These are phyloP conservation scores for Trichoderma sp. DNA, from an alignment of 2,329 filamentous ascomycete species.

Conservation along the genomic window DNA sequence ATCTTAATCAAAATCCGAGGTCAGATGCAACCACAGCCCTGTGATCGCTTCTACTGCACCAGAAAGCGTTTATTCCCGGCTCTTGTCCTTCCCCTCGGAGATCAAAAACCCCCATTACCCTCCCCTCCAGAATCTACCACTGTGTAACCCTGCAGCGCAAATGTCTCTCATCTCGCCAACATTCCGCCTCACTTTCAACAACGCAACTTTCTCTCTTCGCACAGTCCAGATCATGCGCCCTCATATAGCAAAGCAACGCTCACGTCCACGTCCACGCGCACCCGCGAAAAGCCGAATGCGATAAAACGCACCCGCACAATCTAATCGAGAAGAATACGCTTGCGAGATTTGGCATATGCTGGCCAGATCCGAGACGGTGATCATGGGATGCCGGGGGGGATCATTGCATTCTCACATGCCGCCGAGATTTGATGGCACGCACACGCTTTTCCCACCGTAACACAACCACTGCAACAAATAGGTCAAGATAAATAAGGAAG, in stretches of 20 bases:
- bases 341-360: background rate
- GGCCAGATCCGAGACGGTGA: background rate
- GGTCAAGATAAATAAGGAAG: background rate
- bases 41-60: background rate
- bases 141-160: background rate
- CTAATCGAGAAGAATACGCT: background rate
- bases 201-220: background rate
- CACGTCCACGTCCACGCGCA: slow-evolving; percentile 3
- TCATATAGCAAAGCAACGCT: background rate
- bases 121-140: background rate
- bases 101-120: background rate
- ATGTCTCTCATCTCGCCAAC: background rate
- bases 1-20: background rate
- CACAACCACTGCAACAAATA: background rate
- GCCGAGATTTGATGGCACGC: background rate
- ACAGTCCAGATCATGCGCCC: background rate
- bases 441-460: background rate
- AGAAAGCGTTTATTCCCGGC: background rate
- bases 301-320: background rate
- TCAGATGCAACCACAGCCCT: background rate
- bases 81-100: background rate
- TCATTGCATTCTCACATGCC: background rate
- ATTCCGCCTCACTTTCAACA: background rate
- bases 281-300: background rate
- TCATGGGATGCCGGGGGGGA: background rate